These are phyloP conservation scores for Alternaria ethzedia DNA, from an alignment of 2,329 filamentous ascomycete genomes.

Conservation along the genomic window DNA sequence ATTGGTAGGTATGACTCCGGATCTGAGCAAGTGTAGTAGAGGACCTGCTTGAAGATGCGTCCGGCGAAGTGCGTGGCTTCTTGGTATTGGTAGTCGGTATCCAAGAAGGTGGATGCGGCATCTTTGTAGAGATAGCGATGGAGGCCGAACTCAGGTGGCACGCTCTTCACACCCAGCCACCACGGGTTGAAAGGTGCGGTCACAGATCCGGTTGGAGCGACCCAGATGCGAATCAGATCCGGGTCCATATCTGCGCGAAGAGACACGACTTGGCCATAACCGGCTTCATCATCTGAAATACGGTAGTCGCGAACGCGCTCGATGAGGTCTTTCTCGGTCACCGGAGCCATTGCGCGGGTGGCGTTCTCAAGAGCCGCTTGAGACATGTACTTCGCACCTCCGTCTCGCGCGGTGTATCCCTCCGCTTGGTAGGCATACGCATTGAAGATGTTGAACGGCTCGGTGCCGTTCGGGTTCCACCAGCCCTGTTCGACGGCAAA, in stretches of 20 bases:
- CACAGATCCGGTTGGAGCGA: constrained; percentile 44
- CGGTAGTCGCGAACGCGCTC: constrained; percentile 47
- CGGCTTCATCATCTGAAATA: constrained; percentile 47
- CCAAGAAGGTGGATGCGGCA: constrained; percentile 41
- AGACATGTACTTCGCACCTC: constrained; percentile 49
- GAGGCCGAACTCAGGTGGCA: constrained; percentile 41
- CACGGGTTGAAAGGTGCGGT: constrained; percentile 45
- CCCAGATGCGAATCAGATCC: constrained; percentile 44
- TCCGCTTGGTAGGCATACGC: constrained; percentile 38
- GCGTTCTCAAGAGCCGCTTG: constrained; percentile 46
- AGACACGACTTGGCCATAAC: constrained; percentile 45
- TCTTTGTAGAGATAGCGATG: constrained; percentile 46
- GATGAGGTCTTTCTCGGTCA: constrained; percentile 59
- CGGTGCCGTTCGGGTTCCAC: constrained; percentile 40
- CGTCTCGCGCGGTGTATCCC: constrained; percentile 40
- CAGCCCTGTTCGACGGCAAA: constrained; percentile 46
- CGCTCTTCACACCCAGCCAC: constrained; percentile 42
- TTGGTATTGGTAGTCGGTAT: constrained; percentile 42
- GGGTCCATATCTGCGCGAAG: constrained; percentile 32
- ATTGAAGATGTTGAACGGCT: constrained; percentile 48
- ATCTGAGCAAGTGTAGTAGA: constrained; percentile 41
- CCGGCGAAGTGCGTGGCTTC: constrained; percentile 38
- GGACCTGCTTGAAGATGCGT: constrained; percentile 34
- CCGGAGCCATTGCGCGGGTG: constrained; percentile 52
- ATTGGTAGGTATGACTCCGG: constrained; percentile 29